A percentile compares a stretch with the other conserved stretches of the same genome.
These are phyloP conservation scores for Arachnomyces sp. DNA, from an alignment of 2,329 filamentous ascomycete genomes.

Conservation along the genomic window DNA sequence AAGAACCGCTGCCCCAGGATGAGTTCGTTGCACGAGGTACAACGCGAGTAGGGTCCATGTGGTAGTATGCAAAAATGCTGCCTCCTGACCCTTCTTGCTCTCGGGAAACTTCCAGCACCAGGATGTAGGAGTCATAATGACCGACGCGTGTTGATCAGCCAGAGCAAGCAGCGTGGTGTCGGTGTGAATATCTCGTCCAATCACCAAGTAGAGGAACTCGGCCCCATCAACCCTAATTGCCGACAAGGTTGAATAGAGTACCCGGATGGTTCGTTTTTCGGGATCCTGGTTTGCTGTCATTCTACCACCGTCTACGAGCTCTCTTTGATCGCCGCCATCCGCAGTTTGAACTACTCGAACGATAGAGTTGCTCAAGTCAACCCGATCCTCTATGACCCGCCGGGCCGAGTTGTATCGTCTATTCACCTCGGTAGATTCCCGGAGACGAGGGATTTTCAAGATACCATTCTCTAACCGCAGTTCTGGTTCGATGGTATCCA, in stretches of 20 bases:
- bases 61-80: not conserved
- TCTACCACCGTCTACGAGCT: too few relatives aligned
- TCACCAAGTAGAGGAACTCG: constrained; percentile 1
- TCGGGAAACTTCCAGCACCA: not conserved
- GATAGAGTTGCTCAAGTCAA: not conserved
- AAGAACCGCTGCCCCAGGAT: not conserved
- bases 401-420: constrained; percentile 1
- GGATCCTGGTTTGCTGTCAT: too few relatives aligned
- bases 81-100: not conserved
- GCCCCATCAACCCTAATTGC: not conserved
- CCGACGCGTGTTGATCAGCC: not conserved
- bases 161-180: not conserved
- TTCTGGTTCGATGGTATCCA: not conserved
- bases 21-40: not conserved
- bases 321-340: not conserved
- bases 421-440: not conserved
- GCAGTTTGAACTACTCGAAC: not conserved
- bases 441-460: constrained; percentile 2
- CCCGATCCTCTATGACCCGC: not conserved
- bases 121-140: not conserved
- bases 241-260: not conserved
- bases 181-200: not conserved
- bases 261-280: not conserved
- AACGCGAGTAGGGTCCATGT: not conserved
- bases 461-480: constrained; percentile 1